Base-by-base conservation (phyloP, 805 yeast genomes). In the Yamadazyma philogaea region DNA sequence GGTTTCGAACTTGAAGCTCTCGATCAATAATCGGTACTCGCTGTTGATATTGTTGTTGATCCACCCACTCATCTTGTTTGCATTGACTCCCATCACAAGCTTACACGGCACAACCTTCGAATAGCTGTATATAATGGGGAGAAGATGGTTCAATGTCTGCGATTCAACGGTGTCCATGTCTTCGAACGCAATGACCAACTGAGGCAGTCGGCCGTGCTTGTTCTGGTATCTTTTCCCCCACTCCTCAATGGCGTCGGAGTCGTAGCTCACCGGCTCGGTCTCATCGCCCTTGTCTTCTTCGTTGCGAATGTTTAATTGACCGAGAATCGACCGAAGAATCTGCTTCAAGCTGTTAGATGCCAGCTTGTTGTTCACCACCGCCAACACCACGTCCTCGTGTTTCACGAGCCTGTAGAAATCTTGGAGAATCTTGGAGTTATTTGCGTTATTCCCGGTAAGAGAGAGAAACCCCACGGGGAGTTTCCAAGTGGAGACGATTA, bases 401-500 rank as follows among this genome's bases (percentile, higher is more conserved):
- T 16, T 22, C n/a, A 39, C 31, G 2, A 20, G 16, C 11, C 43
- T 30, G 17, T 58, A 53, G 40, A 69, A 63, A 34, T 68, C 72
- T n/a, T 64, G 55, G 19, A 70, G 49, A 10, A 68, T 62, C 18
- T 74, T 53, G 32, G 58, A 49, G 49, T 69, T 70, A 47, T 68
- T 69, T 27, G 73, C 72, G 8, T 63, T 63, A 48, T 70, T 68
- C 12, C 73, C 60, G 21, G 69, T 63, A 39, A 70, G 50, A 45
- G 57, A 66, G 15, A 70, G 52, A 41, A 61, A 66, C 2, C 67
- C 73, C 7, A 59, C 53, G 8, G 60, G 59, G 6, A 68, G 45
- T 43, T 61, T 60, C 12, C 26, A 39, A 12, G 17, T 7, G 3
- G 43, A 40, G 8, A 16, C 30, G 4, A 43, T 43, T 7, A 35